Evolutionary conservation across 805 yeast species (phyloP), one percentile per base, ranked within the genome.

Genomic region (Hermanozyma aechmeae): DNA sequence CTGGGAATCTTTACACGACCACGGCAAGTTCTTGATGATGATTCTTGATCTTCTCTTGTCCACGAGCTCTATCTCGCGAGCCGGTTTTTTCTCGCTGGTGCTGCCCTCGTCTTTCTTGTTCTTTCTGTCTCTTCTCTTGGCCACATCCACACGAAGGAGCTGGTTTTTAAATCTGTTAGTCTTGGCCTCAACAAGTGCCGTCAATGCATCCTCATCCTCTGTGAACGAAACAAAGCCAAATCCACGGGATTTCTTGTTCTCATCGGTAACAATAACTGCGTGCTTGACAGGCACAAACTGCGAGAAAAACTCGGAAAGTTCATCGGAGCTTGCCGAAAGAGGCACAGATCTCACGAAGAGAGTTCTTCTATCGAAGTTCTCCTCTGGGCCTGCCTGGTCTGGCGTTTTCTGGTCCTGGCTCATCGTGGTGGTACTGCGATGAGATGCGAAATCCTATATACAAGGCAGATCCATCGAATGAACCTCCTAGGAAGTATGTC

Each of bases 161-260:
- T 78, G 70, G 16, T 72, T 75, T 34, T 80, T 67, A 42, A 92
- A 73, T 46, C 78, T 82, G 26, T 61, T 46, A 47, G 68, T 78
- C 50, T 76, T 75, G 11, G 89, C 63, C 39, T 74, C 71, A 13
- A 66, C 72, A 38, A 87, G 61, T 0, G 96, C 96, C 26, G 69
- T 60, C 23, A 69, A 51, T 0, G 96, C 82, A 49, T 92, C 98
- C 27, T 85, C 95, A 38, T 83, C 86, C 27, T 71, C 56, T 2
- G 82, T 73, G 53, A 92, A 92, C 21, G 94, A 79, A 11, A 86
- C 98, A 54, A 92, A 92, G 3, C 98, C 98, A 56, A 87, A 92
- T 2, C 98, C 97, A 51, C 87, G 71, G 3, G 96, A 84, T 25
- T 79, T 68, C 31, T 81, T 73, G 20, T 79, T 74, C 8, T 64